Percentiles rank a stretch among this genome's conserved stretches.
Conservation (phyloP, 73 alveolate genomes). For the Blepharisma japonicum region DNA sequence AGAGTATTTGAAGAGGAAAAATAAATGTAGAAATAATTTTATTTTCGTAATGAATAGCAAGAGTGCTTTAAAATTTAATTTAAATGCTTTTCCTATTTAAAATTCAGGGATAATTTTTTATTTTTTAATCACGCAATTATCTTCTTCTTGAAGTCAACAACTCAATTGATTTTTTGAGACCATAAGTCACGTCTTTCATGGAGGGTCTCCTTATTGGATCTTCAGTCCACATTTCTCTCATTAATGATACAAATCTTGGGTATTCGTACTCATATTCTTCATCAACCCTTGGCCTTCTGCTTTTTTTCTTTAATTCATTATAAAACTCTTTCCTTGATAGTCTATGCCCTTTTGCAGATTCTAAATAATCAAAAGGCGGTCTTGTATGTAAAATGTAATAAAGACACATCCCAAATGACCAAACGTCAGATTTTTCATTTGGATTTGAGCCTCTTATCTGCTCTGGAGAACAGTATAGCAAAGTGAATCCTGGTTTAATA, state of each 20-base stretch:
- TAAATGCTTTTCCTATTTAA: too few relatives aligned
- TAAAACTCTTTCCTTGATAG: neutral
- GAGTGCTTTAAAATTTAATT: too few relatives aligned
- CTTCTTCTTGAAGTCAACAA: too few relatives aligned
- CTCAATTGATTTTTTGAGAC: too few relatives aligned
- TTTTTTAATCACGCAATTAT: too few relatives aligned
- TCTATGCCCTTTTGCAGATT: neutral
- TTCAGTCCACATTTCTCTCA: conserved; percentile 4
- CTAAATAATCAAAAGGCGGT: neutral
- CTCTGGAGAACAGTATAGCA: conserved; percentile 6
- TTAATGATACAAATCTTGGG: neutral
- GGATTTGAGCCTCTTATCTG: conserved; percentile 12
- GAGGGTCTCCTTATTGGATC: conserved; percentile 1
- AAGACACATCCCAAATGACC: conserved; percentile 27
- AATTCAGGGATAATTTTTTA: too few relatives aligned
- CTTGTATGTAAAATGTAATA: neutral
- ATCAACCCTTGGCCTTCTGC: neutral
- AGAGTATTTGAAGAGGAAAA: too few relatives aligned
- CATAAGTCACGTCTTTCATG: neutral
- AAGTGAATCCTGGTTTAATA: neutral
- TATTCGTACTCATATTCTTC: neutral
- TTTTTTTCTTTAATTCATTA: neutral
- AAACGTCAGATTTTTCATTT: conserved; percentile 2
- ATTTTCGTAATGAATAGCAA: too few relatives aligned
- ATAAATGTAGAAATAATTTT: too few relatives aligned